Evolutionary conservation across 805 yeast species (phyloP).

Genomic region (Yamadazyma sp.): DNA sequence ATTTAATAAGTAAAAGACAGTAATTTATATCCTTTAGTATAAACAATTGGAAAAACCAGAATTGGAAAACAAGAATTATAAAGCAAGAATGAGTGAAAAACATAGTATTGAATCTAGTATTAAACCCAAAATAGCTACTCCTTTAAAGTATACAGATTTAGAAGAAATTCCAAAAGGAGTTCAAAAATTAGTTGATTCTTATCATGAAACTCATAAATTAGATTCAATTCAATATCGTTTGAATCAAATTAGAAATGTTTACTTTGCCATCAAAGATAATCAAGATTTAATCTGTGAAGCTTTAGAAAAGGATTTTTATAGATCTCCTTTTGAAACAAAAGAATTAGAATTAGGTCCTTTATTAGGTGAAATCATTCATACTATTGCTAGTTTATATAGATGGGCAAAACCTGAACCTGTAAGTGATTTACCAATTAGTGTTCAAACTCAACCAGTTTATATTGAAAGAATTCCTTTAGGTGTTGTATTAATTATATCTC

Average conservation of each 20-base stretch:
- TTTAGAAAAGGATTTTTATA: slow-evolving; percentile 62
- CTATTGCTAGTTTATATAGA: slow-evolving; percentile 55
- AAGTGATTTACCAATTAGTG: slow-evolving; percentile 32
- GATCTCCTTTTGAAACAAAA: slow-evolving; percentile 60
- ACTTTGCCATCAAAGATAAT: slow-evolving; percentile 60
- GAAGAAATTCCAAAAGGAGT: slow-evolving; percentile 50
- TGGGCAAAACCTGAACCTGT: slow-evolving; percentile 58
- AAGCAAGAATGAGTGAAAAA: too few species aligned
- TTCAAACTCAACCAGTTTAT: slow-evolving; percentile 28
- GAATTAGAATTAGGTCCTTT: slow-evolving; percentile 53
- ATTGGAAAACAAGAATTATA: too few species aligned
- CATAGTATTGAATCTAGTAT: too few species aligned
- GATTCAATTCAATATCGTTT: slow-evolving; percentile 54
- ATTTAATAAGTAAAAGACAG: too few species aligned
- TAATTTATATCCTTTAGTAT: too few species aligned
- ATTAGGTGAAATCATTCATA: slow-evolving; percentile 53
- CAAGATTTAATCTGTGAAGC: slow-evolving; percentile 55
- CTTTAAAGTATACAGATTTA: slow-evolving; percentile 40
- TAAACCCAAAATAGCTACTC: neutral
- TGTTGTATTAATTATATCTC: slow-evolving; percentile 66
- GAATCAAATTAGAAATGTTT: slow-evolving; percentile 63
- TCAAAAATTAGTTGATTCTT: slow-evolving; percentile 37
- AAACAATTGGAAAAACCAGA: too few species aligned
- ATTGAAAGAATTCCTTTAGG: slow-evolving; percentile 51
- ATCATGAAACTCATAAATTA: slow-evolving; percentile 43